Evolutionary conservation across 176 grass and related monocot genomes (phyloP).

Genomic region (Pontederia crassipes): DNA sequence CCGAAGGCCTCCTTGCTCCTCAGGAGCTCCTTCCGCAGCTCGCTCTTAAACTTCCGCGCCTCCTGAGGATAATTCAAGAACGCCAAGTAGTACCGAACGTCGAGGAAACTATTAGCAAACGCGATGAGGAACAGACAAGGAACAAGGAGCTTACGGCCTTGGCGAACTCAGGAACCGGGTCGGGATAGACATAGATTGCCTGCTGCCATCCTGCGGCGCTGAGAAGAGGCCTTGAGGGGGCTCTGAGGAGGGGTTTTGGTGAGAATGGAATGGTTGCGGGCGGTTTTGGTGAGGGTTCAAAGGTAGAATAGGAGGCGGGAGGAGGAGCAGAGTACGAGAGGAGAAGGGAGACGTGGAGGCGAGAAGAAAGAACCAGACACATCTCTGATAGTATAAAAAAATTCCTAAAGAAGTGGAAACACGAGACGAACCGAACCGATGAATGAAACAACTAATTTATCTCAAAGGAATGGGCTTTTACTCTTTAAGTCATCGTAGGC

Average conservation of each 20-base stretch:
- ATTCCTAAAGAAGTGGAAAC: too few relatives aligned
- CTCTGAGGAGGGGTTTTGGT: neutral
- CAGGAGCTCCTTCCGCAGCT: conserved; percentile 10
- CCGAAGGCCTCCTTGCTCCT: conserved; percentile 6
- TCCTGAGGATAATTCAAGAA: conserved; percentile 5
- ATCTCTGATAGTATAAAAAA: too few relatives aligned
- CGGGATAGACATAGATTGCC: conserved; percentile 10
- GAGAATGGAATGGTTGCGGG: too few relatives aligned
- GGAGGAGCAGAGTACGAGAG: too few relatives aligned
- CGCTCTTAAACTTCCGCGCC: conserved; percentile 12
- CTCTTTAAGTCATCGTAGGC: too few relatives aligned
- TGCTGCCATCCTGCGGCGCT: neutral
- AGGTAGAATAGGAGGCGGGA: too few relatives aligned
- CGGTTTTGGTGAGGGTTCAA: too few relatives aligned
- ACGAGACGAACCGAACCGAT: too few relatives aligned
- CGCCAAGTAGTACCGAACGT: neutral
- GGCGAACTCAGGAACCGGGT: conserved; percentile 14
- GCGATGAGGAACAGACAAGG: neutral
- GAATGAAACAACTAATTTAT: too few relatives aligned
- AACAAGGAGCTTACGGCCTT: neutral
- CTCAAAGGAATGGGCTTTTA: too few relatives aligned
- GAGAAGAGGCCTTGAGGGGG: neutral
- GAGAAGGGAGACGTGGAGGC: too few relatives aligned
- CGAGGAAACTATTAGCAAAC: neutral
- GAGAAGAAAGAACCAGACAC: too few relatives aligned